These are phyloP conservation scores for Cladosporium sp. DNA, from an alignment of 2,329 filamentous ascomycete species.

Conservation along the genomic window DNA sequence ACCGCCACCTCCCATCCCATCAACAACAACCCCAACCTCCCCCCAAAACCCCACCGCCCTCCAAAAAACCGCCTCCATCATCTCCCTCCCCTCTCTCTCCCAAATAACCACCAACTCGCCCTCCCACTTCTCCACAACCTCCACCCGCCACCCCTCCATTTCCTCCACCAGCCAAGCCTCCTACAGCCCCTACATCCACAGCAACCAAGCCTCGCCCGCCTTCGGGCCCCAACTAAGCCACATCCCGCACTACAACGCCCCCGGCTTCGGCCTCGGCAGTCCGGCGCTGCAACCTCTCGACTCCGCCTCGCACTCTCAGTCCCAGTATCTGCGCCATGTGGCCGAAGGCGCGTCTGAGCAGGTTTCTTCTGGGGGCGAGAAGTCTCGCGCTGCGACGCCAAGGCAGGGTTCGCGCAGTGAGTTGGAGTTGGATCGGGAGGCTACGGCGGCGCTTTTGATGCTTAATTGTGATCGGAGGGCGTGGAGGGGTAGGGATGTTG, in stretches of 20 bases:
- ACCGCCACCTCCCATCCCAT: neutral
- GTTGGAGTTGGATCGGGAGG: conserved; percentile 58
- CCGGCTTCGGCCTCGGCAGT: conserved; percentile 28
- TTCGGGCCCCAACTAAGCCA: conserved; percentile 46
- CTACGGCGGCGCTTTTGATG: conserved; percentile 82
- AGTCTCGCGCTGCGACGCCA: conserved; percentile 16
- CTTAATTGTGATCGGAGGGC: conserved; percentile 69
- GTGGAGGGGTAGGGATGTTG: conserved; percentile 24
- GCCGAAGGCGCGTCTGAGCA: too few species aligned
- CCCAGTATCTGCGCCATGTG: conserved; percentile 21
- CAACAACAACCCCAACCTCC: conserved; percentile 19
- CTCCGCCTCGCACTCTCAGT: too few species aligned
- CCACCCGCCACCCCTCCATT: conserved; percentile 33
- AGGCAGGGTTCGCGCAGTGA: conserved; percentile 21
- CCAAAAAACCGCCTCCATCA: conserved; percentile 19
- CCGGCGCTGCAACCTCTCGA: conserved; percentile 55
- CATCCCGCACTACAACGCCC: conserved; percentile 20
- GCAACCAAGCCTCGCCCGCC: conserved; percentile 53
- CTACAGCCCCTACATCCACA: conserved; percentile 35
- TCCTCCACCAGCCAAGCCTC: conserved; percentile 32
- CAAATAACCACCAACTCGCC: conserved; percentile 37
- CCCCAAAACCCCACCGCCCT: conserved; percentile 28
- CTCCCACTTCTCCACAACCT: conserved; percentile 26
- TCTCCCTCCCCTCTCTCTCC: conserved; percentile 36
- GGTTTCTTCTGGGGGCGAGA: conserved; percentile 17